phyloP scores from a whole-genome alignment of 192 early-diverging fungal species.

The Powellomyces hirtus region DNA sequence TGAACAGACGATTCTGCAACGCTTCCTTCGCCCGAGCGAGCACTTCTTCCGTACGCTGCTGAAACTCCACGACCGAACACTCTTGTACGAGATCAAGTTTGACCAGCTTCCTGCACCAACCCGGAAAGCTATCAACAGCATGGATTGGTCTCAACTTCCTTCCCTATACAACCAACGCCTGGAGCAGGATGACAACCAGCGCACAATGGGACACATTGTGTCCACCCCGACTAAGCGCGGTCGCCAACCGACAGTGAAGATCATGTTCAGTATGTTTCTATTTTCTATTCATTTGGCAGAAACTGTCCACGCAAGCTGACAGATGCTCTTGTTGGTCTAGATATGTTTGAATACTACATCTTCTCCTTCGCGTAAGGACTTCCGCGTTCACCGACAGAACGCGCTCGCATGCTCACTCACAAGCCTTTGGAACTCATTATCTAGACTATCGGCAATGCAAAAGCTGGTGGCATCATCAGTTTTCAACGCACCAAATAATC shows the following conservation, averaged over 20 bases:
- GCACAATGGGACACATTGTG: not conserved
- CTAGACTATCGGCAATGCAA: constrained; percentile 1
- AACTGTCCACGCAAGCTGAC: not conserved
- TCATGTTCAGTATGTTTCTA: constrained; percentile 22
- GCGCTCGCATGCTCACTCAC: too few species aligned
- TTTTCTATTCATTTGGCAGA: not conserved
- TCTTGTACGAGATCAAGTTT: constrained; percentile 23
- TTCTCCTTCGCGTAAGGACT: constrained; percentile 34
- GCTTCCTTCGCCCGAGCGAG: constrained; percentile 3
- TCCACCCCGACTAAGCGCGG: constrained; percentile 7
- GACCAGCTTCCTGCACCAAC: constrained; percentile 24
- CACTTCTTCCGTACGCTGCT: constrained; percentile 20
- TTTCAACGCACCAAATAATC: not conserved
- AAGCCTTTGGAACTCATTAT: too few species aligned
- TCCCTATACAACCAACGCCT: constrained; percentile 7
- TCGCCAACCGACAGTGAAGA: constrained; percentile 5
- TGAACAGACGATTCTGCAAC: not conserved
- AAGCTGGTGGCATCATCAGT: constrained; percentile 1
- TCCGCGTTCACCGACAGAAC: too few species aligned
- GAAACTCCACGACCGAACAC: constrained; percentile 3
- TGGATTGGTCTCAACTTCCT: constrained; percentile 15
- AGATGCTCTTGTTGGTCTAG: constrained; percentile 1
- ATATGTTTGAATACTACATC: constrained; percentile 46
- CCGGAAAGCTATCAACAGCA: constrained; percentile 8
- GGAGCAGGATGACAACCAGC: constrained; percentile 5